Base-by-base conservation (phyloP, 805 yeast species). In the Teunomyces lycoperdinae region DNA sequence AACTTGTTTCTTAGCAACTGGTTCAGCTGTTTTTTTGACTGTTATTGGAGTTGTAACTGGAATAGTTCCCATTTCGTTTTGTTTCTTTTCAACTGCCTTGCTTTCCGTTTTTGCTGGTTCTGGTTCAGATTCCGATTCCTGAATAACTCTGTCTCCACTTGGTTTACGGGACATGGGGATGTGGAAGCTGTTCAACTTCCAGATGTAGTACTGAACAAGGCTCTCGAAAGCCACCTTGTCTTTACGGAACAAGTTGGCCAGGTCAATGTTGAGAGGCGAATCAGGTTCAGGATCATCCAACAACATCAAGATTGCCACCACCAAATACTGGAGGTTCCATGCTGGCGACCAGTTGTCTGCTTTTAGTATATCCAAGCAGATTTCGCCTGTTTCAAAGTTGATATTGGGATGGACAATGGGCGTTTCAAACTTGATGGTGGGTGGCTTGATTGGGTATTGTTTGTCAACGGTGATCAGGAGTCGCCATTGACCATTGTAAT, bases 211-310 rank as follows among this genome's bases (percentile, higher is more conserved):
- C 52, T 73, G 77, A 8, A 65, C 74, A 53, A 71, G 55, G 46
- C 71, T 66, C 53, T 70, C 72, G 50, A 68, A 72, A 4, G 71
- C 78, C 11, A 52, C 44, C 35, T 58, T 62, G 16, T 77, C 79
- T 35, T 65, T 63, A 49, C 83, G 75, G 50, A 73, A 68, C 30
- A 85, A 57, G 53, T 81, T 83, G 5, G 89, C 87, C 64, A 83
- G 71, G 59, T 86, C 91, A 11, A 86, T 71, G 57, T 86, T 84
- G 44, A 86, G 63, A 0, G 92, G 92, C 35, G 87, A 80, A 50
- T 81, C 81, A 0, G 88, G 85, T 58, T 83, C 89, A 0, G 90
- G 90, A 43, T 80, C 79, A 38, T 76, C 78, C 7, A 85, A 57
- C 11, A 86, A 69, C 60, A 79, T 66, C 29, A 82, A 58, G 2